Percentiles rank a stretch among this genome's conserved stretches.
Conservation (phyloP, 805 yeast species). For the Wickerhamiella shivajii region DNA sequence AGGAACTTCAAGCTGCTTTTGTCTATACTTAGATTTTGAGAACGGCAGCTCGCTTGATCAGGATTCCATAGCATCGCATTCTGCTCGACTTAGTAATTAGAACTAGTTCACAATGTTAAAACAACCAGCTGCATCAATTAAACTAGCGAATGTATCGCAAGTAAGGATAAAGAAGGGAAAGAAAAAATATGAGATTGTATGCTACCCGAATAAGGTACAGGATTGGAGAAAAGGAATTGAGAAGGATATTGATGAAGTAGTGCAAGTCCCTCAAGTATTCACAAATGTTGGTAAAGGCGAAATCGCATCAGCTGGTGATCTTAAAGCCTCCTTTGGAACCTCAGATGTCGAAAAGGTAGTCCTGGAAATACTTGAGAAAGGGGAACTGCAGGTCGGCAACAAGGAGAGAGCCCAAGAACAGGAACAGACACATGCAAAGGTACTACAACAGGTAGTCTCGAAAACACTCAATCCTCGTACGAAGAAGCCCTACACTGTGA, state of each 20-base stretch:
- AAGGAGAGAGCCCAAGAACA: slow-evolving; percentile 73
- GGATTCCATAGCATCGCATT: neutral
- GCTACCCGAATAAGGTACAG: slow-evolving; percentile 93
- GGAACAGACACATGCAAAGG: slow-evolving; percentile 64
- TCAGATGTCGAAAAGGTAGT: slow-evolving; percentile 64
- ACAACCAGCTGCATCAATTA: slow-evolving; percentile 82
- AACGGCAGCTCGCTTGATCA: neutral
- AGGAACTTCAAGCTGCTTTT: neutral
- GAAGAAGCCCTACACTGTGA: slow-evolving; percentile 83
- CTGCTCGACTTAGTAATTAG: neutral
- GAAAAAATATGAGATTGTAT: slow-evolving; percentile 86
- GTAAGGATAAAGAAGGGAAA: slow-evolving; percentile 82
- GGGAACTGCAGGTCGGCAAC: slow-evolving; percentile 89
- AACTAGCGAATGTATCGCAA: slow-evolving; percentile 83
- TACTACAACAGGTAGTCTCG: slow-evolving; percentile 67
- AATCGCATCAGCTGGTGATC: slow-evolving; percentile 77
- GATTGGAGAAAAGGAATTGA: slow-evolving; percentile 84
- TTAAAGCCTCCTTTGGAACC: slow-evolving; percentile 57
- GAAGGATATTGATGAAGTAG: slow-evolving; percentile 86
- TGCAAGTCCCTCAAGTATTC: slow-evolving; percentile 92
- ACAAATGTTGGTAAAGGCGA: slow-evolving; percentile 87
- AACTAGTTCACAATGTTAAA: slow-evolving; percentile 31
- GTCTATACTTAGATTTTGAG: neutral
- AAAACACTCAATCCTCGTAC: slow-evolving; percentile 86
- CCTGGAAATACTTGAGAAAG: slow-evolving; percentile 69